Evolutionary conservation across 2,329 filamentous ascomycete species (phyloP), one percentile per base, ranked within the genome.

Genomic region (Neofusicoccum laricinum): DNA sequence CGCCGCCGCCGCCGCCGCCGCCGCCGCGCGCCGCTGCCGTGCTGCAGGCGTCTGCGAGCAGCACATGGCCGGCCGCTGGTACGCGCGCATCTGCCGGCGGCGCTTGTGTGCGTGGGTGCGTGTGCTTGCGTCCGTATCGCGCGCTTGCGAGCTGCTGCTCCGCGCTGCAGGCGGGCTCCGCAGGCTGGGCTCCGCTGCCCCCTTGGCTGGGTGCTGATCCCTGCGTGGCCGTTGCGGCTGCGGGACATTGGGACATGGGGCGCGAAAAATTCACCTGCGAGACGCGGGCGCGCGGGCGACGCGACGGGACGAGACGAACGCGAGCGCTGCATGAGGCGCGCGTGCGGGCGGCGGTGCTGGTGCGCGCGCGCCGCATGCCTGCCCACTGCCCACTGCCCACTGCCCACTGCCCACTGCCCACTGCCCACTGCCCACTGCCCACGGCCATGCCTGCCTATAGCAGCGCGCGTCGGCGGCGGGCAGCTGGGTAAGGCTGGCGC

Each of bases 121-220:
- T 34, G 55, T 12, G 55, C 41, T 59, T 59, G 55, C 55, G 41
- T 59, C 25, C 55, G 55, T 59, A 59, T 59, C 55, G 55, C 55
- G 55, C 55, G 55, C 55, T 59, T 57, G 53, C 38, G 38, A 32
- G n/a, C n/a, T 46, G 55, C 25, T 36, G 41, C 10, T 46, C 40
- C 25, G 30, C 32, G 50, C 17, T n/a, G 34, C 21, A 34, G 50
- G 36, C 53, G 43, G 21, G 19, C 38, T 41, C 38, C 53, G 43
- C 51, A 19, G 51, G 51, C 51, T 43, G 51, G 19, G 14, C 34
- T 15, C 51, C 6, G 25, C 21, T 15, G 21, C 46, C 46, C 46
- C 49, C 50, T 19, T 53, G 32, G 30, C 50, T 21, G 30, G 53
- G 38, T 10, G 38, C 53, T 32, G 21, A 59, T 43, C 55, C 55